Conservation (phyloP, 108 stramenopile genomes). For the Stephanodiscus triporus region DNA sequence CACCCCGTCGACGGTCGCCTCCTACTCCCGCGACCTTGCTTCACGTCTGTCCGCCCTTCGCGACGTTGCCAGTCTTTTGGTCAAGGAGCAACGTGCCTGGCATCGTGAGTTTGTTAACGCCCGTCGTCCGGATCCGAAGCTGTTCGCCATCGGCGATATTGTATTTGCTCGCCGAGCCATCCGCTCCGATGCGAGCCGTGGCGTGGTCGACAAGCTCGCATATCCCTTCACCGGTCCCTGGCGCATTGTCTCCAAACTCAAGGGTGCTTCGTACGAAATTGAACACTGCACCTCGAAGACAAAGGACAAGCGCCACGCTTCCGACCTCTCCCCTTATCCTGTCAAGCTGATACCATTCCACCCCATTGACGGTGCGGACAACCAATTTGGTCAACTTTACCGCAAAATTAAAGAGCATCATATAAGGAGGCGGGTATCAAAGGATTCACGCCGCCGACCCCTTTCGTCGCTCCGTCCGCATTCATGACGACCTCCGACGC, state of each 20-base stretch:
- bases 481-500: neutral
- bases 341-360: neutral
- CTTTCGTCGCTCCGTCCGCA: neutral
- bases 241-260: neutral
- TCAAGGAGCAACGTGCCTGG: neutral
- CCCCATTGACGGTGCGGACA: neutral
- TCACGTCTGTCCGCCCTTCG: neutral
- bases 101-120: neutral
- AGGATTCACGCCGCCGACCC: neutral
- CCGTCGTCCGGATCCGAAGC: neutral
- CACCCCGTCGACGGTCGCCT: neutral
- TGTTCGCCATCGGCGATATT: neutral
- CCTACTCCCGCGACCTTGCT: conserved; percentile 1
- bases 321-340: neutral
- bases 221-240: conserved; percentile 1
- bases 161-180: neutral
- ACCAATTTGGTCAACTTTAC: neutral
- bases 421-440: conserved; percentile 1
- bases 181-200: neutral
- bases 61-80: neutral
- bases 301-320: neutral
- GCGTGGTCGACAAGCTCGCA: neutral
- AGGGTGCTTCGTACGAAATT: conserved; percentile 4
- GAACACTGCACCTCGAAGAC: neutral
- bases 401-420: neutral